phyloP scores from a whole-genome alignment of 345 rosid species.

The Populus pruinosa region DNA sequence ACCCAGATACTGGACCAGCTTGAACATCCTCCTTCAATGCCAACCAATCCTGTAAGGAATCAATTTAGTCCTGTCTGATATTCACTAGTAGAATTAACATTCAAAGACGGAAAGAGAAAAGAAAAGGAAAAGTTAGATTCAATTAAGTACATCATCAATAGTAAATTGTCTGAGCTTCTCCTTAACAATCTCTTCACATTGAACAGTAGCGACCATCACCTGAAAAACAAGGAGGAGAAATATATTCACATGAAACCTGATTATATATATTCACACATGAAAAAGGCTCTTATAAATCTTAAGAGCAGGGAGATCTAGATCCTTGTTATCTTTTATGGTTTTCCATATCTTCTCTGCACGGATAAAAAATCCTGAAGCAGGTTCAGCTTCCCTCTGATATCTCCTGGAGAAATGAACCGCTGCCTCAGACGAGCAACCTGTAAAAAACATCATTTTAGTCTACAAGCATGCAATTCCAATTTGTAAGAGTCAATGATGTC shows the following conservation, averaged over 20 bases:
- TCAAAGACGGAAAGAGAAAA: neutral
- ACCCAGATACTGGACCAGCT: conserved; percentile 27
- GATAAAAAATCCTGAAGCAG: conserved; percentile 32
- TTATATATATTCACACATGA: neutral
- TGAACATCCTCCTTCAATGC: conserved; percentile 28
- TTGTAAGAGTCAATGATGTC: neutral
- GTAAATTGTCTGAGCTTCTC: conserved; percentile 24
- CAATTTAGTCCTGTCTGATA: neutral
- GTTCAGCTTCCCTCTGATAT: conserved; percentile 29
- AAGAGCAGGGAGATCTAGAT: conserved; percentile 37
- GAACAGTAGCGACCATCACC: conserved; percentile 39
- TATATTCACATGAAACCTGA: neutral
- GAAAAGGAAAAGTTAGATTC: neutral
- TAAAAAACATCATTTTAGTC: neutral
- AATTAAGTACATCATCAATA: conserved; percentile 24
- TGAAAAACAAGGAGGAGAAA: conserved; percentile 9
- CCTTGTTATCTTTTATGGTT: conserved; percentile 32
- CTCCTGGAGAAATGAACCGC: conserved; percentile 33
- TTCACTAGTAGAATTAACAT: neutral
- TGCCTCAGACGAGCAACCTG: conserved; percentile 38
- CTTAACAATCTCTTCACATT: conserved; percentile 37
- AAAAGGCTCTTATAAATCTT: conserved; percentile 13
- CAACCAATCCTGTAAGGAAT: conserved; percentile 27
- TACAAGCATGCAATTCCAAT: neutral
- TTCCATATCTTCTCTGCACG: conserved; percentile 35